Percentiles rank a stretch among this genome's conserved stretches.
Evolutionary conservation across 768 basidiomycete species (phyloP).

Genomic region (Mycena latifolia): DNA sequence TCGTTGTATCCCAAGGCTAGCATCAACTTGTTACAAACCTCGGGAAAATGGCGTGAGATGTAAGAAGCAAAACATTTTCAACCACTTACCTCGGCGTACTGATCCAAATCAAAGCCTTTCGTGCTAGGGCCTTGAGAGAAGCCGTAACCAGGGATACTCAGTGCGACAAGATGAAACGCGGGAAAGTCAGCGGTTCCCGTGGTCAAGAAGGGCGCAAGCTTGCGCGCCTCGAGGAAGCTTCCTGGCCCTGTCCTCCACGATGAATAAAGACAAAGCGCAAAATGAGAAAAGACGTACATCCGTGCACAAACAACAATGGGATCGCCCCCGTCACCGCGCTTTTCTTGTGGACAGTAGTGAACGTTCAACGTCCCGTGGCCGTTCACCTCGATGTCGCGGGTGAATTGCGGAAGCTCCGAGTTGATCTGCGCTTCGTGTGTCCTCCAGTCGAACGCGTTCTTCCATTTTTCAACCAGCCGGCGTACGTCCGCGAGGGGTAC

Average conservation of each 20-base stretch:
- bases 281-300: slow-evolving; percentile 54
- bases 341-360: slow-evolving; percentile 69
- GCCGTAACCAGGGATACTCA: slow-evolving; percentile 70
- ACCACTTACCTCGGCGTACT: slow-evolving; percentile 60
- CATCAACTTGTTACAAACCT: slow-evolving; percentile 14
- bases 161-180: slow-evolving; percentile 72
- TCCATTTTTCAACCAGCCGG: slow-evolving; percentile 63
- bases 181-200: slow-evolving; percentile 55
- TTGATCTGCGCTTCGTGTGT: slow-evolving; percentile 64
- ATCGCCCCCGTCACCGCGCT: slow-evolving; percentile 58
- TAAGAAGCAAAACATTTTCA: neutral
- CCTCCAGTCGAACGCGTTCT: slow-evolving; percentile 67
- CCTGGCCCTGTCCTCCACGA: slow-evolving; percentile 63
- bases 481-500: slow-evolving; percentile 61
- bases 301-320: slow-evolving; percentile 71
- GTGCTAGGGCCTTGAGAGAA: slow-evolving; percentile 69
- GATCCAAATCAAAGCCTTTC: slow-evolving; percentile 59
- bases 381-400: slow-evolving; percentile 60
- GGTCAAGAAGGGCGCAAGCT: slow-evolving; percentile 66
- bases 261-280: neutral
- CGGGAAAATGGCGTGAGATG: neutral
- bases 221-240: slow-evolving; percentile 65
- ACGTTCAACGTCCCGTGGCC: slow-evolving; percentile 57
- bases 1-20: slow-evolving; percentile 15
- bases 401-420: slow-evolving; percentile 65